These are phyloP conservation scores for Crithidia expoeki DNA, from an alignment of 208 protist genomes.

Conservation along the genomic window DNA sequence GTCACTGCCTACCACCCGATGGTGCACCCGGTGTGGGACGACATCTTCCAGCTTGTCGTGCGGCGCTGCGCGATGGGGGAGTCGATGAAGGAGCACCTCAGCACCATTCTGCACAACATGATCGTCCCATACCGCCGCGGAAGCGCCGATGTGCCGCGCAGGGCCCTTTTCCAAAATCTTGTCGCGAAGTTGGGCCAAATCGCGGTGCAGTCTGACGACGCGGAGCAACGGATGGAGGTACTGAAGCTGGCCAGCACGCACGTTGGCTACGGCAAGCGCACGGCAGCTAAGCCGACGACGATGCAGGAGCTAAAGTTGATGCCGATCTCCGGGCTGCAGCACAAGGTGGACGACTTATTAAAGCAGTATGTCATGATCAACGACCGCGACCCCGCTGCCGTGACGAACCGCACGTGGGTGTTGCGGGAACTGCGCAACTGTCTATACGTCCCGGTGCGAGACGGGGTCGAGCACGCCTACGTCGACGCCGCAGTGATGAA, in stretches of 20 bases:
- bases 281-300: constrained; percentile 67
- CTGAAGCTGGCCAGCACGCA: constrained; percentile 77
- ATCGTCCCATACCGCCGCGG: constrained; percentile 87
- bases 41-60: constrained; percentile 76
- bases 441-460: constrained; percentile 69
- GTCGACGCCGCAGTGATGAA: constrained; percentile 57
- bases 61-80: constrained; percentile 73
- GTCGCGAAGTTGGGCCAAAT: constrained; percentile 78
- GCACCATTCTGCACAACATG: constrained; percentile 81
- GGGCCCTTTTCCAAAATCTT: constrained; percentile 79
- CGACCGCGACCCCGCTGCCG: constrained; percentile 58
- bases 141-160: constrained; percentile 72
- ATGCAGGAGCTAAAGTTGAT: constrained; percentile 69
- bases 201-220: constrained; percentile 74
- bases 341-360: constrained; percentile 77
- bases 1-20: constrained; percentile 82
- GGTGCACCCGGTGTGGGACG: constrained; percentile 90
- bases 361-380: constrained; percentile 64
- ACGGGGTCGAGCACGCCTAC: constrained; percentile 70
- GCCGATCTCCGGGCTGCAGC: constrained; percentile 55
- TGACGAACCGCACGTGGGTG: constrained; percentile 81
- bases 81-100: constrained; percentile 88
- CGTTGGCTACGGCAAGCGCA: constrained; percentile 75
- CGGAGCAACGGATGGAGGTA: constrained; percentile 68
- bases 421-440: constrained; percentile 83